These are phyloP conservation scores for Bombardia bombarda DNA, from an alignment of 495 filamentous ascomycete genomes.

Conservation along the genomic window DNA sequence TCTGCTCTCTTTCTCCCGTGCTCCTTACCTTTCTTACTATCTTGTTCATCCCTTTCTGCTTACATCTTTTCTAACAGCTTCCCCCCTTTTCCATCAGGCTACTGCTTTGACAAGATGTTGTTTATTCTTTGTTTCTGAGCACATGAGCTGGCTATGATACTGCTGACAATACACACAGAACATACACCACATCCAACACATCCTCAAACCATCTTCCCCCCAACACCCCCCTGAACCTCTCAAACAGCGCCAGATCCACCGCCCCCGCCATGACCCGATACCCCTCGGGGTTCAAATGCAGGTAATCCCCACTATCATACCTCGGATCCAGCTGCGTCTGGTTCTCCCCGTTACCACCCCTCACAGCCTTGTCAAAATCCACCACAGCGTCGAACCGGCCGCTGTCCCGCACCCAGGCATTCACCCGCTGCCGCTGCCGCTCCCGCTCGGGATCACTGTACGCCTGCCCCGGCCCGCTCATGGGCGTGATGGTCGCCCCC, in stretches of 20 bases:
- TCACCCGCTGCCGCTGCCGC: slow-evolving; percentile 46
- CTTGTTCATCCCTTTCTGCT: too few relatives aligned
- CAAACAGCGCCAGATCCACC: slow-evolving; percentile 47
- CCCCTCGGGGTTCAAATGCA: slow-evolving; percentile 53
- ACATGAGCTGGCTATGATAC: too few relatives aligned
- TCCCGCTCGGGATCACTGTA: slow-evolving; percentile 46
- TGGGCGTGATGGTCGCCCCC: slow-evolving; percentile 58
- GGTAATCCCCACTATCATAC: slow-evolving; percentile 54
- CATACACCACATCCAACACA: too few relatives aligned
- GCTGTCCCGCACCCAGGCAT: slow-evolving; percentile 50
- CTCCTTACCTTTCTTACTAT: too few relatives aligned
- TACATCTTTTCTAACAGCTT: too few relatives aligned
- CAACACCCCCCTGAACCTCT: slow-evolving; percentile 15
- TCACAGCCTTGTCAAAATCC: slow-evolving; percentile 51
- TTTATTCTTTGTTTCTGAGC: too few relatives aligned
- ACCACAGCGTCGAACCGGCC: slow-evolving; percentile 54
- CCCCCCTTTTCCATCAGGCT: too few relatives aligned
- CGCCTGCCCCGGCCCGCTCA: slow-evolving; percentile 30
- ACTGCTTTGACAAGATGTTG: too few relatives aligned
- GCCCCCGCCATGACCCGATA: slow-evolving; percentile 49
- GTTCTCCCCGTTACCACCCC: slow-evolving; percentile 40
- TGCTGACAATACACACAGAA: too few relatives aligned
- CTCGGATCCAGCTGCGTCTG: slow-evolving; percentile 30
- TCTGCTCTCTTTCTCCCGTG: too few relatives aligned
- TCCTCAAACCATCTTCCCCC: slow-evolving; percentile 11